Percentiles rank a stretch among this genome's conserved stretches.
phyloP scores from a whole-genome alignment of 1,284 basidiomycete genomes.

The Cutaneotrichosporon arboriforme region DNA sequence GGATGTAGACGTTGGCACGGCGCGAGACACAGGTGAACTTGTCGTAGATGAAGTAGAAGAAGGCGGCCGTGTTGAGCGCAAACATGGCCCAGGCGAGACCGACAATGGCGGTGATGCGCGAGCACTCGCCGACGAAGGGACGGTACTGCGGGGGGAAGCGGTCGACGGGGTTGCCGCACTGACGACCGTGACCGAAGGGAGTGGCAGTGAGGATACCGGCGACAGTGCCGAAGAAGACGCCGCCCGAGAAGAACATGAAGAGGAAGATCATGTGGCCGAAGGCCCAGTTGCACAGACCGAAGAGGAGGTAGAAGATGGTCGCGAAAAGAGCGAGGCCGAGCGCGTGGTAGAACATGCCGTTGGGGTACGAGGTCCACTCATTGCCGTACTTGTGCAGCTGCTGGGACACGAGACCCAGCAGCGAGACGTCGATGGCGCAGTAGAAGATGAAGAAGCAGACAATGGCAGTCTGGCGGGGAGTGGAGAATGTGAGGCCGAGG shows the following conservation, averaged over 20 bases:
- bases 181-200: slow-evolving; percentile 40
- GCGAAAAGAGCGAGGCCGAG: slow-evolving; percentile 37
- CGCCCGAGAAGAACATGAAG: slow-evolving; percentile 14
- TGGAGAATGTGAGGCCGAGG: slow-evolving; percentile 18
- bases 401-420: slow-evolving; percentile 37
- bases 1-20: slow-evolving; percentile 27
- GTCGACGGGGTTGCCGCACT: slow-evolving; percentile 31
- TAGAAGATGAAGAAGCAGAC: slow-evolving; percentile 56
- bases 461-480: slow-evolving; percentile 35
- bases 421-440: slow-evolving; percentile 51
- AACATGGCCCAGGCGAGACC: slow-evolving; percentile 42
- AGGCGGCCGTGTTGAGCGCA: slow-evolving; percentile 29
- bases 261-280: slow-evolving; percentile 24
- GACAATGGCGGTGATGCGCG: slow-evolving; percentile 29
- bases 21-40: slow-evolving; percentile 25
- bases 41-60: slow-evolving; percentile 34
- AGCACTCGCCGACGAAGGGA: slow-evolving; percentile 29
- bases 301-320: slow-evolving; percentile 29
- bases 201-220: slow-evolving; percentile 38
- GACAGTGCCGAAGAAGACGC: slow-evolving; percentile 31
- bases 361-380: slow-evolving; percentile 23
- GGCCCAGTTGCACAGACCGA: slow-evolving; percentile 35
- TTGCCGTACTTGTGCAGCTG: slow-evolving; percentile 38
- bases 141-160: slow-evolving; percentile 26
- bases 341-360: slow-evolving; percentile 27